phyloP scores from a whole-genome alignment of 2,329 filamentous ascomycete genomes.

The Neoarthrinium moseri region DNA sequence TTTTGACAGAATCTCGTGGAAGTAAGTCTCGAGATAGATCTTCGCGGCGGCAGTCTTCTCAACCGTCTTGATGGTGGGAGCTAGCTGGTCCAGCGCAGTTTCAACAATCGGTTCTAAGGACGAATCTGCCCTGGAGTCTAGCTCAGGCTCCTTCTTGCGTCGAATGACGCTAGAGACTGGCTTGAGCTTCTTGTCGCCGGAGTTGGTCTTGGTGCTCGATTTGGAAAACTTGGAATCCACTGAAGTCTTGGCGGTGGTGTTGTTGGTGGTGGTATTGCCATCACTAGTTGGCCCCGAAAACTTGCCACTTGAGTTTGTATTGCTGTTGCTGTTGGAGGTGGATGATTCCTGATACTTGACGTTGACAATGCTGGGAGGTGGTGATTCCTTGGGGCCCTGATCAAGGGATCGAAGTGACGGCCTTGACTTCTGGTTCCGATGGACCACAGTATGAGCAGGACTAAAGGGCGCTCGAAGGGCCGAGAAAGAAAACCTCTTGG shows the following conservation, averaged over 20 bases:
- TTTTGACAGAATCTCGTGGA: slow-evolving; percentile 64
- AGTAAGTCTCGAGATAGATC: slow-evolving; percentile 82
- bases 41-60: slow-evolving; percentile 81
- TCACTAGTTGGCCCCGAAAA: slow-evolving; percentile 22
- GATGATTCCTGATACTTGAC: slow-evolving; percentile 17
- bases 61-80: slow-evolving; percentile 55
- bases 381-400: slow-evolving; percentile 21
- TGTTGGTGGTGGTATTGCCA: slow-evolving; percentile 29
- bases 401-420: slow-evolving; percentile 34
- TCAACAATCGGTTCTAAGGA: slow-evolving; percentile 23
- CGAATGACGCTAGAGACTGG: slow-evolving; percentile 21
- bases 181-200: slow-evolving; percentile 24
- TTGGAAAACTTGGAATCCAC: slow-evolving; percentile 39
- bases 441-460: slow-evolving; percentile 40
- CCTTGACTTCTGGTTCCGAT: slow-evolving; percentile 36
- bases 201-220: slow-evolving; percentile 24
- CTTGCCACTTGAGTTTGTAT: slow-evolving; percentile 24
- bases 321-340: slow-evolving; percentile 24
- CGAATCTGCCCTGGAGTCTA: slow-evolving; percentile 23
- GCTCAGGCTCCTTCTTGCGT: slow-evolving; percentile 19
- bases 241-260: slow-evolving; percentile 35
- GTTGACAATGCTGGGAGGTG: slow-evolving; percentile 20
- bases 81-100: slow-evolving; percentile 7
- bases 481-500: slow-evolving; percentile 37
- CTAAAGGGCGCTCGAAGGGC: slow-evolving; percentile 36